Conservation (phyloP, 441 rosid species). For the Populus trichocarpa region DNA sequence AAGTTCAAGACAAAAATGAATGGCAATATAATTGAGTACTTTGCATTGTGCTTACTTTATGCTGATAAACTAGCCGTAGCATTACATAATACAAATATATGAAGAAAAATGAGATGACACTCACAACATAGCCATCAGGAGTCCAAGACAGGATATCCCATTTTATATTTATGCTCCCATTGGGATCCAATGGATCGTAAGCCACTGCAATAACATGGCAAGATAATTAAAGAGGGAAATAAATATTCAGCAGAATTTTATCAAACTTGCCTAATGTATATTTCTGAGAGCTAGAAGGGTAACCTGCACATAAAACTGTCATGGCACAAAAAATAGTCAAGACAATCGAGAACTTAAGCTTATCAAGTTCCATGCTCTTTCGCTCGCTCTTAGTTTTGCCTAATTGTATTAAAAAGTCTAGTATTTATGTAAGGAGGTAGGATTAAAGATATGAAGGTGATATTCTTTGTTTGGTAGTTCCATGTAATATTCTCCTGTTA, state of each 20-base stretch:
- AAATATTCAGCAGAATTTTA: neutral
- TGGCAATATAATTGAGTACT: too few relatives aligned
- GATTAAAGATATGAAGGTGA: neutral
- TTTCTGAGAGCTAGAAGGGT: neutral
- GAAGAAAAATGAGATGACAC: neutral
- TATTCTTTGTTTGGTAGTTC: conserved; percentile 1
- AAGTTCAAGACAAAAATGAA: too few relatives aligned
- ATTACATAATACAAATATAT: too few relatives aligned
- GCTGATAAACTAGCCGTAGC: too few relatives aligned
- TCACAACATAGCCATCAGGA: conserved; percentile 72
- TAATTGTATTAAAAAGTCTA: neutral
- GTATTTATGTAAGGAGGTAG: neutral
- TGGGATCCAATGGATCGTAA: conserved; percentile 72
- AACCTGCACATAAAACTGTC: conserved; percentile 1
- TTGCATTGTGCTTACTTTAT: too few relatives aligned
- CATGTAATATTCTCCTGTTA: neutral
- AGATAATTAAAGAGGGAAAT: neutral
- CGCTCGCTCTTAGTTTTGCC: neutral
- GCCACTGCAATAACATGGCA: conserved; percentile 23
- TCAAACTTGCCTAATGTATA: too few relatives aligned
- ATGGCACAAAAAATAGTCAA: neutral
- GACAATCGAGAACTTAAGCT: neutral
- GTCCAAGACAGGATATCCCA: conserved; percentile 76
- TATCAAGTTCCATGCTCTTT: neutral
- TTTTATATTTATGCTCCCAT: conserved; percentile 68